phyloP scores from a whole-genome alignment of 352 stramenopile species.

The Pythium volutum region DNA sequence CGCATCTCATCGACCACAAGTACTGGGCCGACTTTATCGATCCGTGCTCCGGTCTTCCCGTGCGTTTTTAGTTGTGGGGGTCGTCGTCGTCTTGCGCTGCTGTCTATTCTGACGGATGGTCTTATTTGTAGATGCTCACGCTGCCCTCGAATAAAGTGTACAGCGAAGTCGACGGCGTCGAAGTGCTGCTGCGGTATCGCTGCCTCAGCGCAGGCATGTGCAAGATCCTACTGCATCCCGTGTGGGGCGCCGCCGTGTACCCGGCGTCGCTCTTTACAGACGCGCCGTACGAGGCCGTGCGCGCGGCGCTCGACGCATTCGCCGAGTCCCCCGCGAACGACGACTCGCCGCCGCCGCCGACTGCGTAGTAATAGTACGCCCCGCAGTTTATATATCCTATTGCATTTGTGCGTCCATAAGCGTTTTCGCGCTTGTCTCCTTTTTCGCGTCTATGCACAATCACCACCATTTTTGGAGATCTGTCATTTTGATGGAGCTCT shows the following conservation, averaged over 20 bases:
- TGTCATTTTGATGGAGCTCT: too few species aligned
- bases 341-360: constrained; percentile 4
- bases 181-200: constrained; percentile 81
- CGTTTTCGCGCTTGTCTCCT: background rate
- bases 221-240: constrained; percentile 95
- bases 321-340: constrained; percentile 15
- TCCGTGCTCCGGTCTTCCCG: constrained; percentile 94
- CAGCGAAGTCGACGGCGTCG: constrained; percentile 95
- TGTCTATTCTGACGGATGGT: background rate
- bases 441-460: background rate
- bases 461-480: too few species aligned
- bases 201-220: constrained; percentile 91
- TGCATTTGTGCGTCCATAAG: background rate
- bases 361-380: background rate
- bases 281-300: constrained; percentile 84
- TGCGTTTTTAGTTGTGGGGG: constrained; percentile 32
- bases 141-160: constrained; percentile 93
- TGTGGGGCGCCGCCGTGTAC: constrained; percentile 95
- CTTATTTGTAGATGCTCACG: constrained; percentile 80
- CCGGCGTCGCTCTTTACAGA: constrained; percentile 95
- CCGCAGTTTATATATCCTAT: background rate
- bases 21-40: constrained; percentile 98
- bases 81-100: background rate
- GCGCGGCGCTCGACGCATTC: constrained; percentile 38
- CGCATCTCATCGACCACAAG: constrained; percentile 64